Base-by-base conservation (phyloP, 2,329 filamentous ascomycete species). In the Epichloe scottii region DNA sequence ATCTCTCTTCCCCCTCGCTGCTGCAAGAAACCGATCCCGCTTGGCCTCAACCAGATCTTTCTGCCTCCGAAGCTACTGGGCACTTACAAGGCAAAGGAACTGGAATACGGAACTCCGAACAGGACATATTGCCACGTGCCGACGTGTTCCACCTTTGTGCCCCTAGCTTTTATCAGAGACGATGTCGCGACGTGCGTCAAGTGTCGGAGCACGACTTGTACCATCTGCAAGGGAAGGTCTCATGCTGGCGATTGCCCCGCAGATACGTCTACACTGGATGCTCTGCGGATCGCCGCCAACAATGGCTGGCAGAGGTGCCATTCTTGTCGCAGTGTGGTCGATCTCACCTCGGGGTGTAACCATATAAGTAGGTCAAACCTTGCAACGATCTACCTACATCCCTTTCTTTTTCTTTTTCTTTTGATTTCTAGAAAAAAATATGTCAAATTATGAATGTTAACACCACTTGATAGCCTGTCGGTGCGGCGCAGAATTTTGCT, bases 1-100 rank as follows among this genome's bases (percentile, higher is more conserved):
- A 51, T 65, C 69, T 0, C 57, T 77, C 0, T 82, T 79, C 51
- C 79, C 78, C 77, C 78, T 0, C 66, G 68, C 2, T 82, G 78
- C 62, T 81, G 78, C 57, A 52, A 57, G 0, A 55, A 70, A 26
- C 51, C 59, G 0, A 73, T 82, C 5, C 59, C 68, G 0, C 46
- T 75, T 0, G 59, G 61, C 0, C 47, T 54, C 0, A 66, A 65
- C 30, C 60, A 59, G 0, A 39, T 56, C 1, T 66, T 73, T 45
- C 62, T 82, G 0, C 57, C 64, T 0, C 5, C 54, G 0, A 51
- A 68, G 1, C 44, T 77, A 0, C 51, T 68, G 0, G 54, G 58
- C 0, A 39, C 60, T 8, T 78, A 73, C 54, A 57, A 62, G 10
- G 59, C 59, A 1, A 81, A 77, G 58, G 66, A 69, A 34, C 19